Evolutionary conservation across 2,329 filamentous ascomycete species (phyloP).

Genomic region (Cordyceps militaris): DNA sequence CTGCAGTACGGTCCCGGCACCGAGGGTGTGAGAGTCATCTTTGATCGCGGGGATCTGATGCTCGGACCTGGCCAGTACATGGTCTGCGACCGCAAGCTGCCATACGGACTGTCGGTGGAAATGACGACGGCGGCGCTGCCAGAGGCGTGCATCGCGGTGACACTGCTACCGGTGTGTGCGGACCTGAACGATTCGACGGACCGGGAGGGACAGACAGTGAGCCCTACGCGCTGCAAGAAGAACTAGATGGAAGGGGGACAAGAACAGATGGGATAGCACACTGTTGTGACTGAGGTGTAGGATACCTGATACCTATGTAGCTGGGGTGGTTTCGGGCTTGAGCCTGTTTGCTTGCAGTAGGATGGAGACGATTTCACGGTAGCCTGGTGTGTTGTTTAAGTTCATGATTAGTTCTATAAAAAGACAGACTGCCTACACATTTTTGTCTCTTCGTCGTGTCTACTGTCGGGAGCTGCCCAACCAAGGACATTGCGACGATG

Average conservation of each 20-base stretch:
- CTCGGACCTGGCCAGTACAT: conserved; percentile 8
- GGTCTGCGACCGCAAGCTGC: background rate
- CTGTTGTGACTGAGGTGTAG: background rate
- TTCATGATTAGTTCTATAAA: too few species aligned
- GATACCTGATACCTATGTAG: background rate
- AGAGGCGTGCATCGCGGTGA: background rate
- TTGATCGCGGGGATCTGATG: background rate
- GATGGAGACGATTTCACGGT: too few species aligned
- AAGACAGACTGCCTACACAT: too few species aligned
- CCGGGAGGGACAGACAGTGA: background rate
- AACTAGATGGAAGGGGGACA: background rate
- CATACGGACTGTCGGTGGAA: conserved; percentile 3
- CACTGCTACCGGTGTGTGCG: conserved; percentile 3
- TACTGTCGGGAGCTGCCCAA: too few species aligned
- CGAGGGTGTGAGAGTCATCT: conserved; percentile 1
- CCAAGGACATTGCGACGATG: too few species aligned
- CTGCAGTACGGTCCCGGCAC: conserved; percentile 5
- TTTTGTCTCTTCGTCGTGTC: too few species aligned
- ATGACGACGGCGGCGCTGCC: background rate
- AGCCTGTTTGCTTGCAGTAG: background rate
- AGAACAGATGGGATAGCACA: background rate
- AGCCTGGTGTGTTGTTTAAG: too few species aligned
- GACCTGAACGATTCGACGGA: background rate
- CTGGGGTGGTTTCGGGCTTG: background rate
- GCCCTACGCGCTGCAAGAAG: background rate